Evolutionary conservation across 192 early-diverging fungal species (phyloP).

Genomic region (Lobosporangium transversale): DNA sequence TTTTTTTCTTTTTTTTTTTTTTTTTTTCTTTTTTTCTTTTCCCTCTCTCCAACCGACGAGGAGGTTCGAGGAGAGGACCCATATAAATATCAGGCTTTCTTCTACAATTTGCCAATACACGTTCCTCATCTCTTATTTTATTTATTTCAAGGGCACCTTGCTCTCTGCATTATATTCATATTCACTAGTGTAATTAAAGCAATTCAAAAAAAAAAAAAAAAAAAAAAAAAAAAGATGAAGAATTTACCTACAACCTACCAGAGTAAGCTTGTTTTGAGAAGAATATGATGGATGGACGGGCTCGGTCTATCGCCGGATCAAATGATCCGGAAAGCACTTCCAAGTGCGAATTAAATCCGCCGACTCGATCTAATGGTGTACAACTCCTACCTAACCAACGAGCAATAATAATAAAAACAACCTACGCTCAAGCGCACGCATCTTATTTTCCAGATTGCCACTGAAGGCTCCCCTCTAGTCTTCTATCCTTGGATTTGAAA

Average conservation of each 20-base stretch:
- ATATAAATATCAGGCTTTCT: neutral
- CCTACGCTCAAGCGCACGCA: no score
- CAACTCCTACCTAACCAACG: no score
- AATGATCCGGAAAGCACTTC: no score
- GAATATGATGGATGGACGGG: no score
- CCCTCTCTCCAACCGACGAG: neutral
- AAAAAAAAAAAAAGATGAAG: neutral
- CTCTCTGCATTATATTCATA: neutral
- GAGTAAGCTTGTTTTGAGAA: neutral
- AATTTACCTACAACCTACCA: neutral
- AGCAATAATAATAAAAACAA: no score
- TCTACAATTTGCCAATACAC: neutral
- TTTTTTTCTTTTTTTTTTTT: conserved; percentile 5
- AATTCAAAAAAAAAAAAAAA: neutral
- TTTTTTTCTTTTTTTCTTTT: neutral
- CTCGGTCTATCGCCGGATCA: no score
- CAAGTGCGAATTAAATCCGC: no score
- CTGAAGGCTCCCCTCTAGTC: no score
- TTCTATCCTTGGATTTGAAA: no score
- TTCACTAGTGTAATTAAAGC: neutral
- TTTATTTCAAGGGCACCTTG: neutral
- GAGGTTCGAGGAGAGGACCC: neutral
- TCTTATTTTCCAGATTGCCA: no score
- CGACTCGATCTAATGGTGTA: no score
- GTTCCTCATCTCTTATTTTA: neutral